Conservation (phyloP, 2,329 filamentous ascomycete genomes). For the Amauroascus niger region DNA sequence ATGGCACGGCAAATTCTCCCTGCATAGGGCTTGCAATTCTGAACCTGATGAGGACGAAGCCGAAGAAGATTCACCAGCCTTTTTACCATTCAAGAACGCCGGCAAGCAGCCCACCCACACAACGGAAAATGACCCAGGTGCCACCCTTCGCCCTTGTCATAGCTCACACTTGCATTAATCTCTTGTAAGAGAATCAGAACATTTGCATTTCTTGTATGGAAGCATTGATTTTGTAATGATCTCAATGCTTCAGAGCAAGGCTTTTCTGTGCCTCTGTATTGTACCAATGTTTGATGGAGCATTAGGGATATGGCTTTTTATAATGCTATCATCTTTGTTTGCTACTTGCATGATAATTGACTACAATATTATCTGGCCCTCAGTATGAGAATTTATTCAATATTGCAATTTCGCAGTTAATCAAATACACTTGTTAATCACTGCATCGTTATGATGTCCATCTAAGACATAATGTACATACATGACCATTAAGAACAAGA, state of each 20-base stretch:
- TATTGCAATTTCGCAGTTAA: constrained; percentile 15
- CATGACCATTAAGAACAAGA: constrained; percentile 50
- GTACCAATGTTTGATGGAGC: no score
- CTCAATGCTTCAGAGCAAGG: no score
- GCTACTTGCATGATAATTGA: no score
- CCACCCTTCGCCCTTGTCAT: constrained; percentile 37
- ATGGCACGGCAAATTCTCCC: constrained; percentile 25
- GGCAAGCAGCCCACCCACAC: not conserved
- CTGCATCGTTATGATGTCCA: constrained; percentile 36
- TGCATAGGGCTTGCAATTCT: constrained; percentile 25
- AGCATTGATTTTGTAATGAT: no score
- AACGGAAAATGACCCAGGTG: constrained; percentile 29
- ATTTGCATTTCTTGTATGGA: no score
- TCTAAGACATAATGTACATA: constrained; percentile 19
- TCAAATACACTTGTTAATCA: constrained; percentile 18
- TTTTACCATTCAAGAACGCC: constrained; percentile 31
- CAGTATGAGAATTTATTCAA: no score
- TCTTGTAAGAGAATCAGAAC: no score
- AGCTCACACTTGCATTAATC: no score
- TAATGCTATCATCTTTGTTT: no score
- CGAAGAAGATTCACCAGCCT: constrained; percentile 39
- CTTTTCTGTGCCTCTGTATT: no score
- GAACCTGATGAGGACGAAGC: constrained; percentile 34
- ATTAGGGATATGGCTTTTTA: no score
- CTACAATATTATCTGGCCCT: no score